Evolutionary conservation across 768 basidiomycete species (phyloP), one percentile per base, ranked within the genome.

Genomic region (Boletus insuetus): DNA sequence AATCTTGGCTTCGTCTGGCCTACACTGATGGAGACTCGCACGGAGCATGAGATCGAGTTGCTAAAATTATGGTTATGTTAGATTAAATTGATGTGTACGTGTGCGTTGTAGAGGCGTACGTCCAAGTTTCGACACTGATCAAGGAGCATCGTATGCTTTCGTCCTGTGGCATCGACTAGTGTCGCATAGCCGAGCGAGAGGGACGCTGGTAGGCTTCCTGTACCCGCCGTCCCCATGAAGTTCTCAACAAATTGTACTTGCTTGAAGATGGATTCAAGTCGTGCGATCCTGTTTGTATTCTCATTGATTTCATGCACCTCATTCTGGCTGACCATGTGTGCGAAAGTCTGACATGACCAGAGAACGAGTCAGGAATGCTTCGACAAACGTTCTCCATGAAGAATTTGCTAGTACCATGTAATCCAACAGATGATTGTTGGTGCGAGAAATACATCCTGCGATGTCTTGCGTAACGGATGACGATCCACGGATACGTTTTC

Each of bases 391-490:
- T 3, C 12, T 3, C 4, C 11, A 10, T 16, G 37, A 9, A 19
- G 37, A 7, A 3, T n/a, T 13, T 10, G 34, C 34, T 6, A 26
- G 48, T 20, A 58, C 58, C 50, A 29, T 7, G 73, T 44, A 51
- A n/a, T 51, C 34, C 2, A 52, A 37, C 14, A 59, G 38, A 17
- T 14, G 14, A 10, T 38, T 32, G 17, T 54, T 50, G 40, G 46
- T 42, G 14, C 17, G 3, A 38, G 48, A 16, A n/a, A 49, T 20
- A 17, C 44, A 43, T 6, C 43, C 20, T 0, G 43, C 7, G 13
- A 53, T 49, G 4, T 58, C 56, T 26, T 34, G 47, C 1, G 57
- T 17, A 31, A 59, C 20, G 7, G 42, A 42, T 6, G 57, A 22
- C 12, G 51, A 20, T 16, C 35, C 51, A n/a, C 16, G 31, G 2